Conservation (phyloP, 257 asterid species). For the Leonotis leonurus region DNA sequence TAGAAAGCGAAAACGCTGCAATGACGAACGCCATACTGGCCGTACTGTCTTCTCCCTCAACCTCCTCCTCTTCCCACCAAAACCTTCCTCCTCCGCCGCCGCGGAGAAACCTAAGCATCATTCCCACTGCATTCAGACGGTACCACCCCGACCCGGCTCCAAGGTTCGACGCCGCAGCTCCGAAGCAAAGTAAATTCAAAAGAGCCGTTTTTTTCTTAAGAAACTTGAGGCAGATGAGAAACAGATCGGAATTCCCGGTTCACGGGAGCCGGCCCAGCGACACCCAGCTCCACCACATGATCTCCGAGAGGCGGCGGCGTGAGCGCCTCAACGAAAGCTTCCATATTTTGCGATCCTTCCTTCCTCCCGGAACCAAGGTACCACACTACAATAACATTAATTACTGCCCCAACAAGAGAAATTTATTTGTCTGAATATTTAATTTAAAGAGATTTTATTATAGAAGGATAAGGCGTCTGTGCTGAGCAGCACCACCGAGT, state of each 20-base stretch:
- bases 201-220: slow-evolving; percentile 46
- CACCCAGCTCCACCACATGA: slow-evolving; percentile 64
- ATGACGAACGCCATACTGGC: slow-evolving; percentile 57
- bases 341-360: slow-evolving; percentile 55
- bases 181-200: slow-evolving; percentile 36
- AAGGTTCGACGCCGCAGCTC: not conserved
- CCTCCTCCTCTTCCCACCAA: slow-evolving; percentile 13
- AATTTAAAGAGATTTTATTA: no score
- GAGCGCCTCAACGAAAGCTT: slow-evolving; percentile 66
- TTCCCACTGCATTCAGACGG: slow-evolving; percentile 41
- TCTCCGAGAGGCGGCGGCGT: slow-evolving; percentile 59
- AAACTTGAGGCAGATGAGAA: slow-evolving; percentile 22
- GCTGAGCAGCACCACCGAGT: slow-evolving; percentile 52
- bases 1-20: slow-evolving; percentile 47
- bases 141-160: slow-evolving; percentile 19
- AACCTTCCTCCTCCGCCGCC: not conserved
- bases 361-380: slow-evolving; percentile 78
- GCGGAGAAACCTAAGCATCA: not conserved
- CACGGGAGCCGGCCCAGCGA: slow-evolving; percentile 28
- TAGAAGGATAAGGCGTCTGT: slow-evolving; percentile 88
- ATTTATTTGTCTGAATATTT: no score
- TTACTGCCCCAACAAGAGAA: no score
- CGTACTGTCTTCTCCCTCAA: slow-evolving; percentile 34
- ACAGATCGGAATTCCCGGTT: slow-evolving; percentile 16
- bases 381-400: no score